Base-by-base conservation (phyloP, 164 flowering plant genomes). In the Hamamelis virginiana region DNA sequence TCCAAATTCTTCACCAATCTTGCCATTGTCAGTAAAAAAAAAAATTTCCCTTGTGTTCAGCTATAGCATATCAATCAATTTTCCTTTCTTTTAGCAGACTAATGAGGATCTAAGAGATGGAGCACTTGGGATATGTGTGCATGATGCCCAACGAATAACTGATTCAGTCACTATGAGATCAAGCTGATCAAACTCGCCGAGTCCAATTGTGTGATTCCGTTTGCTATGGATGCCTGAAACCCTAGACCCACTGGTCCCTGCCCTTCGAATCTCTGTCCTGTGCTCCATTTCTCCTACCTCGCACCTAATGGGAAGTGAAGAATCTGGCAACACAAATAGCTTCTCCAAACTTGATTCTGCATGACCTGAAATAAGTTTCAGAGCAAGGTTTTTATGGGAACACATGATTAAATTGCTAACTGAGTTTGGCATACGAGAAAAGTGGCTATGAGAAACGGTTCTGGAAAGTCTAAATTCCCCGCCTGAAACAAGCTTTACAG, bases 61-160 rank as follows among this genome's bases (percentile, higher is more conserved):
- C 41, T 33, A 33, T 33, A 33, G 41, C 15, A 12, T 8, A 33
- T 56, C 22, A 14, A 12, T 28, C 51, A 25, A 6, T n/a, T 47
- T 53, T 59, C 27, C 27, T 5, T 1, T 21, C 43, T 13, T 65
- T 82, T 81, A 92, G 78, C 90, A 92, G 9, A 90, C 96, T 27
- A 90, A 89, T 45, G 97, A 92, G 9, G 84, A 88, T 71, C 85
- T 82, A 62, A 92, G 85, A 45, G 97, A 88, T 15, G 90, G 77
- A 9, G 87, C 82, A 18, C 82, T 83, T 1, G 91, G 80, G 55
- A 92, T 77, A 73, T 85, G 74, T 0, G 98, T 91, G 84, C 97
- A 91, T 19, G 98, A 93, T 14, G 92, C 92, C 98, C 98, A 93
- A 6, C 98, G 87, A 48, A 93, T 86, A 4, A 93, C 83, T 13